Conservation (phyloP, 2,329 filamentous ascomycete genomes). For the Colletotrichum sp. region DNA sequence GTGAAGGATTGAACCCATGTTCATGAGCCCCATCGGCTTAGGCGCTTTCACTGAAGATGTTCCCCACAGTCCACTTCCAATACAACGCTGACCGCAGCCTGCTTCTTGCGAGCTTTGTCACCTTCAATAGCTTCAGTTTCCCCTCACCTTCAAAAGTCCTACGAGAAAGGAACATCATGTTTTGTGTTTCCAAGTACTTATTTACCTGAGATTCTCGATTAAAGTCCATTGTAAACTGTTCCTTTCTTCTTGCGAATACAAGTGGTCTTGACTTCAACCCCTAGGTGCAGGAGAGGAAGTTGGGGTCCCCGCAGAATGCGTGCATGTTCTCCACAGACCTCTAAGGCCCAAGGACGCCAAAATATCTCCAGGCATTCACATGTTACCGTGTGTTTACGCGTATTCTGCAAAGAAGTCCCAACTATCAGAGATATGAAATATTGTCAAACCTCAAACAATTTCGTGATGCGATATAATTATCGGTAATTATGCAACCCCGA, state of each 20-base stretch:
- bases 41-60: neutral
- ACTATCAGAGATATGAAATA: neutral
- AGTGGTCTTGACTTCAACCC: neutral
- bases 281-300: neutral
- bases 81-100: neutral
- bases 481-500: neutral
- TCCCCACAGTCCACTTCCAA: neutral
- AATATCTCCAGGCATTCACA: neutral
- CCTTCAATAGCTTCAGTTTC: neutral
- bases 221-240: fast-evolving
- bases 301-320: neutral
- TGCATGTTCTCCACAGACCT: neutral
- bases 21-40: neutral
- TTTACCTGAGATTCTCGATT: neutral
- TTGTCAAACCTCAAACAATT: fast-evolving
- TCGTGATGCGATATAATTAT: neutral
- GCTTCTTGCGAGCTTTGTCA: neutral
- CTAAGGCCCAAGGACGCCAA: neutral
- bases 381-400: neutral
- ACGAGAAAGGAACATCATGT: fast-evolving
- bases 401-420: neutral
- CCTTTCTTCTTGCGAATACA: neutral
- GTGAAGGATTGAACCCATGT: neutral
- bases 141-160: neutral
- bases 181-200: neutral